phyloP scores from a whole-genome alignment of 1,284 basidiomycete species.

The Sutorius eximius region DNA sequence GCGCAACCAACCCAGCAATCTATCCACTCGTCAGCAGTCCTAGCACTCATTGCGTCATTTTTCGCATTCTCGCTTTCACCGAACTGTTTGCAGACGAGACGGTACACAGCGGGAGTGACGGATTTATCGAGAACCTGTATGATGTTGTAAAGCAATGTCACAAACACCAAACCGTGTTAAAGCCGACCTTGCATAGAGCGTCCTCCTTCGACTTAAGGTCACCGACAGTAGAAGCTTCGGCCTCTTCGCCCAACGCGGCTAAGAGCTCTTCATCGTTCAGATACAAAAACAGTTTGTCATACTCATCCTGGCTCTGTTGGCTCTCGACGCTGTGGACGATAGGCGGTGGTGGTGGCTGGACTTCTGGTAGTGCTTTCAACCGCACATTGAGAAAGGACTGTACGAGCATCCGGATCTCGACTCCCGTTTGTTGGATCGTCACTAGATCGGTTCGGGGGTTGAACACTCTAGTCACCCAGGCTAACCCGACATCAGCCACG shows the following conservation, averaged over 20 bases:
- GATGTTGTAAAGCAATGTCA: conserved; percentile 7
- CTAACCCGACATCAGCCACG: conserved; percentile 36
- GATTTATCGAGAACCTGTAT: conserved; percentile 53
- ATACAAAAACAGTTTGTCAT: conserved; percentile 54
- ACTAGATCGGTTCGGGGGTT: conserved; percentile 43
- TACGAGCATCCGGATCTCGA: conserved; percentile 41
- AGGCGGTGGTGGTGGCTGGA: conserved; percentile 39
- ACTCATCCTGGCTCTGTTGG: conserved; percentile 79
- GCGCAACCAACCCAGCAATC: conserved; percentile 81
- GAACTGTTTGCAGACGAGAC: conserved; percentile 56
- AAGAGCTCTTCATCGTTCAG: conserved; percentile 61
- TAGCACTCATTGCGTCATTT: conserved; percentile 31
- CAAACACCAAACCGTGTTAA: not conserved
- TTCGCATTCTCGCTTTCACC: conserved; percentile 36
- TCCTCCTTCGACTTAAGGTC: conserved; percentile 43
- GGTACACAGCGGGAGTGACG: conserved; percentile 63
- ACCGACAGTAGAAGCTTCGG: conserved; percentile 21
- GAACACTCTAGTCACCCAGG: conserved; percentile 64
- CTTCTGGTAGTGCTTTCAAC: conserved; percentile 47
- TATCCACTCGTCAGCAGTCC: conserved; percentile 55
- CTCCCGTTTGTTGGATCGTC: conserved; percentile 33
- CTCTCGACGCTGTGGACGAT: conserved; percentile 36
- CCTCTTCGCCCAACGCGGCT: conserved; percentile 48
- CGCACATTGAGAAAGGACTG: conserved; percentile 69
- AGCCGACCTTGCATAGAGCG: conserved; percentile 43